Evolutionary conservation across 306 rosid genomes (phyloP), one percentile per base, ranked within the genome.

Genomic region (Astragalus membranaceus): DNA sequence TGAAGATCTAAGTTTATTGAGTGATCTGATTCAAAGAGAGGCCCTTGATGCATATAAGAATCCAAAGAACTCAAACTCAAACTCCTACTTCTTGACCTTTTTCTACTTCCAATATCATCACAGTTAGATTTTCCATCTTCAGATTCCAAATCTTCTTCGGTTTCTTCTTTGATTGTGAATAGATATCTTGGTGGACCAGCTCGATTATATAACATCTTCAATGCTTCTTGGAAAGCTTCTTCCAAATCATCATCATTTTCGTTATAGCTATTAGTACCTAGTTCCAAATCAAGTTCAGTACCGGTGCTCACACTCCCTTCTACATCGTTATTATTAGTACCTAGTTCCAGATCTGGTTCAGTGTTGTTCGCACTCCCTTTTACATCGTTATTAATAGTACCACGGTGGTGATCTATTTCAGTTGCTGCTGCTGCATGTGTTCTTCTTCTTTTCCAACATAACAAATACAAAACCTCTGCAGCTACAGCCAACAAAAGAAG

Each of bases 111-210:
- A 5, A 1, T 2, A 37, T 75, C 23, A 20, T 20, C 81, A 1
- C 81, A 70, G 30, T 78, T 84, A 5, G 90, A 87, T 70, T 75
- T 88, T 14, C 78, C 86, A 75, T 87, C 96, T 44, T 85, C 91
- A 52, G 91, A 84, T 7, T 89, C 97, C 85, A 92, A 81, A 79
- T 92, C 97, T 61, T 92, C 97, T 62, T 73, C 82, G 0, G 89
- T 86, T 73, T 92, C 97, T 80, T 92, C 97, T 51, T 82, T 85
- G 72, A 92, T 92, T 67, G 97, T 83, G 88, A 84, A 89, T 46
- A 92, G 93, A 75, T 88, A 89, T 37, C 96, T 87, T 0, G 93
- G 96, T 20, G 96, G 97, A 46, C 97, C 96, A 11, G 88, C 84
- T 0, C 87, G 84, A 77, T 86, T 89, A 75, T 88, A 91, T 72